Percentiles rank a stretch among this genome's conserved stretches.
Conservation (phyloP, 2,329 filamentous ascomycete genomes). For the Fusarium transvaalense region DNA sequence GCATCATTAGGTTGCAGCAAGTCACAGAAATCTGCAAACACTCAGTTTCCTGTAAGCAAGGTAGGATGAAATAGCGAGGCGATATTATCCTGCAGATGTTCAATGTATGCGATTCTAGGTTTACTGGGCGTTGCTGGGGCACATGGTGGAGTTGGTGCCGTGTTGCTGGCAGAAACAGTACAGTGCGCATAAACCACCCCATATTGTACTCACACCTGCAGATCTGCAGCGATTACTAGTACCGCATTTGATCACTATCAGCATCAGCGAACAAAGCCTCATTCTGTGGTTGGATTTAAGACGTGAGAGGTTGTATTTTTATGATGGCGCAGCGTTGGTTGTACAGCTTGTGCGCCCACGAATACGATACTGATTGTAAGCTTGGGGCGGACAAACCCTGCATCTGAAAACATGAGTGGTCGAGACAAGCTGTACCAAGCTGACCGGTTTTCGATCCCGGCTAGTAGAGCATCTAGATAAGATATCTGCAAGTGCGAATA, state of each 20-base stretch:
- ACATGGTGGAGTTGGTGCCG: constrained; percentile 16
- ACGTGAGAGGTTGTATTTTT: constrained; percentile 18
- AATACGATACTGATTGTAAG: constrained; percentile 43
- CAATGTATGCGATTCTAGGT: neutral
- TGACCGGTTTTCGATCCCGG: constrained; percentile 19
- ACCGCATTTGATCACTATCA: constrained; percentile 13
- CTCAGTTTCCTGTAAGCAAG: neutral
- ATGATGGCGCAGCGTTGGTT: constrained; percentile 32
- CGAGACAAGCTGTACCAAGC: constrained; percentile 8
- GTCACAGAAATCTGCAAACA: constrained; percentile 1
- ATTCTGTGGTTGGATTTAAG: constrained; percentile 19
- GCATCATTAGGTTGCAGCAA: neutral
- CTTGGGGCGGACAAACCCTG: constrained; percentile 23
- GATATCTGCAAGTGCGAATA: neutral
- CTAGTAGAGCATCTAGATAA: constrained; percentile 2
- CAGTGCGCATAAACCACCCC: constrained; percentile 23
- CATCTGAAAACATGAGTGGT: constrained; percentile 21
- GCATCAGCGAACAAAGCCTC: constrained; percentile 21
- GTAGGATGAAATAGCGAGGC: constrained; percentile 6
- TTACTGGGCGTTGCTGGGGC: constrained; percentile 29
- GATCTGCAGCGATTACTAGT: constrained; percentile 10
- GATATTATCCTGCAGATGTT: neutral
- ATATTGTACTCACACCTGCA: constrained; percentile 1
- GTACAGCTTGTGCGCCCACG: constrained; percentile 29
- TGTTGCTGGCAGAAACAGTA: constrained; percentile 6